Evolutionary conservation across 2,329 filamentous ascomycete species (phyloP), one percentile per base, ranked within the genome.

Genomic region (Aureobasidium sp.): DNA sequence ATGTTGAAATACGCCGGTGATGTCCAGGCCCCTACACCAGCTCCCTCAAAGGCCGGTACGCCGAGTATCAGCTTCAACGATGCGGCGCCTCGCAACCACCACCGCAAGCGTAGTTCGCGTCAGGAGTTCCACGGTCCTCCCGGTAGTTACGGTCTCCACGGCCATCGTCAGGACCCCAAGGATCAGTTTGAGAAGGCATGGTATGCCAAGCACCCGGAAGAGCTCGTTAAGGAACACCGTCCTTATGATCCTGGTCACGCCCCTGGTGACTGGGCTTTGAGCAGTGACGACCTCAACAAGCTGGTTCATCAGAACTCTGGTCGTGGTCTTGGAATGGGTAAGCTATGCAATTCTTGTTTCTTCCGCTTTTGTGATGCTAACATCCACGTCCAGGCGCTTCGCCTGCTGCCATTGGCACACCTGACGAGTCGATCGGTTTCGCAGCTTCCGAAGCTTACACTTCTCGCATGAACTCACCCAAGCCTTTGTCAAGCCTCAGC

Each of bases 1-100:
- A 94, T 99, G 90, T 88, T 94, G 71, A 89, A 87, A 59, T 85
- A 94, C 72, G 90, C 94, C 47, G 94, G 94, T 64, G 93, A 97
- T 72, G 94, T 97, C 11, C 94, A 99, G 77, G 94, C 94, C 15
- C 94, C 94, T 2, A 94, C 92, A 2, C 91, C 92, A 15, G 15
- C 45, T 1, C 83, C 85, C 2, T 78, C 71, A 17, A 67, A 73
- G 57, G 69, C 73, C 52, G 77, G 70, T 62, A 65, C 72, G 44
- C 68, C 76, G 39, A 78, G 78, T 42, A 74, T 82, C 68, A 80
- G 80, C 37, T 83, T 79, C 70, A 79, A 79, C 62, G 80, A 84
- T 66, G 79, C 78, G 70, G 80, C 71, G 71, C 29, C 60, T 66
- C 89, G 92, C 70, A 78, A 81, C 65, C 77, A 80, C 62, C 72